Evolutionary conservation across 257 asterid species (phyloP), one percentile per base, ranked within the genome.

Genomic region (Eustoma russellianum): DNA sequence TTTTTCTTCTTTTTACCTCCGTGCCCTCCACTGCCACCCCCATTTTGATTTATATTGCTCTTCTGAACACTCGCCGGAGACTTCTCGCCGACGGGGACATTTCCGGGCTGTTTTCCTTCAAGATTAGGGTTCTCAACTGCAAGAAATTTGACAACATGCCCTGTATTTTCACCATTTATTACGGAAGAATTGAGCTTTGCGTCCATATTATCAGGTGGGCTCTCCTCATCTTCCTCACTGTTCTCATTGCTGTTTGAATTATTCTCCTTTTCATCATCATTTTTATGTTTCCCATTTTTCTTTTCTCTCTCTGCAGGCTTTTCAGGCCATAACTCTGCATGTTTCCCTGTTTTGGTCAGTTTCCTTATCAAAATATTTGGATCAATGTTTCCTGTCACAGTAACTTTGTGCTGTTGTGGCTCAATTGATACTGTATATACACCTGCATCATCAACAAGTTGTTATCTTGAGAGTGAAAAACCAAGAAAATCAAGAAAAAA

Each of bases 271-370:
- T 57, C 63, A n/a, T 61, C 33, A 1, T 48, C 55, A 11, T 48
- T 17, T 10, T 60, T 55, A 16, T 60, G 53, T 63, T 78, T 69
- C 13, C 70, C 70, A 9, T 70, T 28, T 52, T 75, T 77, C 57
- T 73, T 78, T 8, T 65, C 67, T 57, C 73, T 74, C 13, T 53
- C 64, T 41, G 74, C 34, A 28, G 79, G 74, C 3, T 75, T 84
- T 56, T 76, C 81, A 38, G 90, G 85, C 97, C 92, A 88, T 9
- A 88, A 10, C 73, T 82, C 83, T 43, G 97, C 92, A 52, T 73
- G 88, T 17, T 80, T 88, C 12, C 95, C 92, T 6, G 75, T 68
- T 55, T 74, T 85, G 5, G 70, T 57, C 28, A 85, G 75, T 51
- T 88, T 88, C 75, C 67, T 88, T 45, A 88, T 51, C 49, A 85